A percentile compares a stretch with the other conserved stretches of the same genome.
phyloP scores from a whole-genome alignment of 495 filamentous ascomycete species.

The Podospora pseudocomata region DNA sequence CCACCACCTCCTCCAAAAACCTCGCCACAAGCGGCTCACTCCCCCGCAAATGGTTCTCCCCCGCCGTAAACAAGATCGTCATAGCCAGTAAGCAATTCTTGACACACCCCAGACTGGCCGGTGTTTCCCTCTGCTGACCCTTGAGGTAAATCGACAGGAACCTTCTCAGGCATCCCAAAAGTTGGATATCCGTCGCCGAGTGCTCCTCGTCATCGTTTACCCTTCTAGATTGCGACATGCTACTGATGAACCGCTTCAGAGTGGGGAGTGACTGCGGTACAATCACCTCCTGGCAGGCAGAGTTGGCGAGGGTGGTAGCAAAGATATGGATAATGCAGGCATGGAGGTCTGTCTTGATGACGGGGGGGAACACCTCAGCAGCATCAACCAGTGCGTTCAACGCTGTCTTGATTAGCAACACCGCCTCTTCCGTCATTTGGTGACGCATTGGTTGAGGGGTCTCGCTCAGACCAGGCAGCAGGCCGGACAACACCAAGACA shows the following conservation, averaged over 20 bases:
- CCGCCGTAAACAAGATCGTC: constrained; percentile 83
- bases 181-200: constrained; percentile 46
- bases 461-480: constrained; percentile 83
- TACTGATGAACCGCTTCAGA: constrained; percentile 82
- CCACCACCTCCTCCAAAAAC: constrained; percentile 72
- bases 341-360: constrained; percentile 95
- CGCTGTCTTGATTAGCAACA: constrained; percentile 71
- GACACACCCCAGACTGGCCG: constrained; percentile 78
- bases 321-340: constrained; percentile 97
- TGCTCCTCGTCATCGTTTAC: constrained; percentile 27
- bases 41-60: constrained; percentile 65
- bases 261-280: constrained; percentile 89
- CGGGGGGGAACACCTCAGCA: constrained; percentile 87
- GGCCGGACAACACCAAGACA: constrained; percentile 80
- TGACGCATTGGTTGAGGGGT: constrained; percentile 65
- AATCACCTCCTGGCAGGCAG: constrained; percentile 78
- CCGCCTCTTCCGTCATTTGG: constrained; percentile 75
- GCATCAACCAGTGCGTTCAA: constrained; percentile 88
- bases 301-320: constrained; percentile 82
- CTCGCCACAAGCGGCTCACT: constrained; percentile 65
- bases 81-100: constrained; percentile 87
- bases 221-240: constrained; percentile 53
- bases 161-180: constrained; percentile 69
- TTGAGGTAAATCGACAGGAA: constrained; percentile 77
- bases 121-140: constrained; percentile 77